Evolutionary conservation across 192 early-diverging fungal species (phyloP), one percentile per base, ranked within the genome.

Genomic region (Entomortierella parvispora): DNA sequence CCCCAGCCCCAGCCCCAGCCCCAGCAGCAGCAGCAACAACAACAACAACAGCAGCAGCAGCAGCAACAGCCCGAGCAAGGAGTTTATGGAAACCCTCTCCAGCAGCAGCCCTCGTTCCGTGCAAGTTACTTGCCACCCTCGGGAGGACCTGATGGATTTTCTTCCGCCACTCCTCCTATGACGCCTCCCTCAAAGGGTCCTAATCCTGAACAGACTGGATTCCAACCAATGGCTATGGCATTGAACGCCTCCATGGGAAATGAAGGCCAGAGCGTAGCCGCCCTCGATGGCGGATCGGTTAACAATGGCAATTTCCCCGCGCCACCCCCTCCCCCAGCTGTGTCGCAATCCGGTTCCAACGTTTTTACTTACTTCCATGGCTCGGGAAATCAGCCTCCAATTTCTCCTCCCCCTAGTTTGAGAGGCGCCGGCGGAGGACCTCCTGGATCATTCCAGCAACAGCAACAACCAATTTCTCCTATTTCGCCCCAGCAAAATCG

Each of bases 321-420:
- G 28, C 72, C 72, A 4, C 72, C 72, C 8, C 72, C 64, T 17
- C 52, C 52, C 14, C 42, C 72, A 10, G 2, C 58, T 1, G 33
- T 53, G 26, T 60, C 65, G 8, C 43, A 45, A 28, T 34, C 72
- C 2, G 43, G 34, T 0, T 15, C 53, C 10, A 62, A 53, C 0
- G 59, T 63, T 37, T 77, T 55, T 57, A 63, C 65, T 10, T 77
- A 68, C 55, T 77, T 77, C 26, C 72, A 64, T 12, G 65, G 59
- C 23, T 28, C 59, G 20, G 72, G 72, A 47, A 75, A 66, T 47
- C 72, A 77, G 32, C 59, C 65, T 2, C 72, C 72, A n/a, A 77
- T 77, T 17, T 77, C 72, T 1, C 72, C 72, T 15, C 72, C 72
- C 7, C 65, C 72, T 1, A 77, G 65, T 42, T 44, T 58, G 65